phyloP scores from a whole-genome alignment of 306 rosid genomes.

The Castanopsis chinensis region DNA sequence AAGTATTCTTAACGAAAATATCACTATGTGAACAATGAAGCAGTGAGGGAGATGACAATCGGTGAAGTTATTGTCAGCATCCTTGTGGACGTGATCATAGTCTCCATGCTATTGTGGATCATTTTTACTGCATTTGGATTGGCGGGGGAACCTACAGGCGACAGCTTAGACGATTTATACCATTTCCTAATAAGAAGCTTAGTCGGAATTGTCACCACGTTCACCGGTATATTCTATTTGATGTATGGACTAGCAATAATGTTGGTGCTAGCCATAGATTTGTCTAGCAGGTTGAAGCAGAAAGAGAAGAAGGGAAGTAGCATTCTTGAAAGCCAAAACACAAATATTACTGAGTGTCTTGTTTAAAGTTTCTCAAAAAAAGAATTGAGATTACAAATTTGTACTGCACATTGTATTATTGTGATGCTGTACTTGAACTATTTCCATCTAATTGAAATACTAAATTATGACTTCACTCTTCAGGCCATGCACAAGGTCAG shows the following conservation, averaged over 20 bases:
- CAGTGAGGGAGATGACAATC: slow-evolving; percentile 14
- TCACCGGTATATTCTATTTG: slow-evolving; percentile 10
- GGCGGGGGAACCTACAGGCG: slow-evolving; percentile 20
- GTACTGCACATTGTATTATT: not conserved
- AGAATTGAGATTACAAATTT: no score
- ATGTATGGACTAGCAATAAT: slow-evolving; percentile 22
- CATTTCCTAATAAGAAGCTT: slow-evolving; percentile 8
- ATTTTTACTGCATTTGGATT: slow-evolving; percentile 26
- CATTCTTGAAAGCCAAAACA: not conserved
- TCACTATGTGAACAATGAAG: not conserved
- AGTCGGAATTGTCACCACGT: no score
- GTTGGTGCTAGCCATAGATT: slow-evolving; percentile 19
- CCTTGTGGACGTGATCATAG: slow-evolving; percentile 16
- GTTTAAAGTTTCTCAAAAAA: slow-evolving; percentile 1
- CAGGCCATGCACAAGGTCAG: not conserved
- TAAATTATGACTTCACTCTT: not conserved
- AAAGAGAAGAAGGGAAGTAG: not conserved
- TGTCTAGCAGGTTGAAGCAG: slow-evolving; percentile 11
- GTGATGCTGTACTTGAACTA: not conserved
- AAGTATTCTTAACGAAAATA: not conserved
- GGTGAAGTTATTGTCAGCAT: not conserved
- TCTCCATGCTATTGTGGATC: slow-evolving; percentile 25
- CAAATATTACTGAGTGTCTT: slow-evolving; percentile 4
- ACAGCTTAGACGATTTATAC: not conserved
- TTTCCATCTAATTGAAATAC: not conserved